A percentile compares a stretch with the other conserved stretches of the same genome.
These are phyloP conservation scores for Moniliophthora roreri DNA, from an alignment of 1,284 basidiomycete species.

Conservation along the genomic window DNA sequence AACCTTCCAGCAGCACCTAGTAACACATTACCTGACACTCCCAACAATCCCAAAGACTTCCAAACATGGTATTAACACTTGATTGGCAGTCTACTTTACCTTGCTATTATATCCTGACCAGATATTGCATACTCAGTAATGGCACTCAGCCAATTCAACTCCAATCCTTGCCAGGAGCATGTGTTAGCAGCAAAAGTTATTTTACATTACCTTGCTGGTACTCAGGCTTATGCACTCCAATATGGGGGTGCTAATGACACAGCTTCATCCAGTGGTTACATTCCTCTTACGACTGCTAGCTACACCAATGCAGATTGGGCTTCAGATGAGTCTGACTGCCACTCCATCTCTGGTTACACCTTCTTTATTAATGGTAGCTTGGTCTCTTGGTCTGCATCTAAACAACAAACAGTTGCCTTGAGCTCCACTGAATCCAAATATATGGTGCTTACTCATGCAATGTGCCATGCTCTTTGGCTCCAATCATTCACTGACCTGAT, in stretches of 20 bases:
- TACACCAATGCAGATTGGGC: slow-evolving; percentile 3
- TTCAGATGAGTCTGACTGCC: not conserved
- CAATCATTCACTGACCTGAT: too few relatives aligned
- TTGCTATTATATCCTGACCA: slow-evolving; percentile 14
- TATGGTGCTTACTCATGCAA: too few relatives aligned
- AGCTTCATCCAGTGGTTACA: not conserved
- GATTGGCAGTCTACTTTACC: not conserved
- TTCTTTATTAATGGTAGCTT: not conserved
- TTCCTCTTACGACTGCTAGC: not conserved
- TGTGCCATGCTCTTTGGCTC: too few relatives aligned
- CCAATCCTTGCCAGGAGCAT: slow-evolving; percentile 19
- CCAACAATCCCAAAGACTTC: slow-evolving; percentile 2
- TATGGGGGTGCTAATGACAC: not conserved
- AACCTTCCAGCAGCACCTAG: not conserved
- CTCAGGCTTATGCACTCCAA: not conserved
- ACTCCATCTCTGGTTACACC: not conserved
- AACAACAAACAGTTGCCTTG: too few relatives aligned
- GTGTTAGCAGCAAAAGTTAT: slow-evolving; percentile 22
- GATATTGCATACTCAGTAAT: slow-evolving; percentile 21
- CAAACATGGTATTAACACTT: slow-evolving; percentile 4
- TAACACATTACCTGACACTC: not conserved
- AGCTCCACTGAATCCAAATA: too few relatives aligned
- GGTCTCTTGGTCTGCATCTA: not conserved
- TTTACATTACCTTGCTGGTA: slow-evolving; percentile 23
- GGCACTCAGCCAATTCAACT: slow-evolving; percentile 18